Conservation (phyloP, 2,329 filamentous ascomycete species). For the Sporothrix curviconia region DNA sequence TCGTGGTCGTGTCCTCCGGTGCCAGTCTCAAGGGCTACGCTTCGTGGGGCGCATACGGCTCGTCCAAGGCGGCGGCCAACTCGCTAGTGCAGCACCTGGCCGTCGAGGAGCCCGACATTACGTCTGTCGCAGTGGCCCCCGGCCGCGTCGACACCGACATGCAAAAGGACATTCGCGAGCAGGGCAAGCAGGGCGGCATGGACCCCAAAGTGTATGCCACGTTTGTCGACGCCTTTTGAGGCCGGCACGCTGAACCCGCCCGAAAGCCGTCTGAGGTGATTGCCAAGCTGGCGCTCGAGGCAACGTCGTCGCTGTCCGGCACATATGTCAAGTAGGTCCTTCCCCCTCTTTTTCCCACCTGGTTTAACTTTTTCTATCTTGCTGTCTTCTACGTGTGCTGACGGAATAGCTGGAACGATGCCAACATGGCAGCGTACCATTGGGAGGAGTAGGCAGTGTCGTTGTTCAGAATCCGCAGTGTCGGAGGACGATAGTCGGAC, state of each 20-base stretch:
- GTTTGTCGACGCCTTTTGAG: conserved; percentile 64
- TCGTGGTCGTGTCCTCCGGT: conserved; percentile 75
- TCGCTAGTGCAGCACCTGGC: conserved; percentile 68
- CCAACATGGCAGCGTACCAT: conserved; percentile 43
- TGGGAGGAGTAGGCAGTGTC: conserved; percentile 2
- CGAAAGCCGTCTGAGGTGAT: conserved; percentile 84
- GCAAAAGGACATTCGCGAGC: conserved; percentile 73
- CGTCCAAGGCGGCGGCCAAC: conserved; percentile 77
- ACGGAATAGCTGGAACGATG: conserved; percentile 43
- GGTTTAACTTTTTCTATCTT: neutral
- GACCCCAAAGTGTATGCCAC: conserved; percentile 51
- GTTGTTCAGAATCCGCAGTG: too few species aligned
- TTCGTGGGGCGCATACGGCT: conserved; percentile 75
- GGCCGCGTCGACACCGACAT: conserved; percentile 85
- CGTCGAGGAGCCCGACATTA: conserved; percentile 70
- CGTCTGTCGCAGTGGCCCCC: conserved; percentile 64
- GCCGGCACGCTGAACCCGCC: conserved; percentile 68
- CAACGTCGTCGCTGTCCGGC: conserved; percentile 64
- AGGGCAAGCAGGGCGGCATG: conserved; percentile 42
- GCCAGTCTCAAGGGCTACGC: conserved; percentile 61
- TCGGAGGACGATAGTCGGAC: neutral
- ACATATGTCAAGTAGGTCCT: conserved; percentile 65
- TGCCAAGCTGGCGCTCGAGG: conserved; percentile 65
- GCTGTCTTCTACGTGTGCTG: neutral
- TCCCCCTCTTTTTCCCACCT: neutral